Evolutionary conservation across 2,329 filamentous ascomycete species (phyloP).

Genomic region (Phoma sp.): DNA sequence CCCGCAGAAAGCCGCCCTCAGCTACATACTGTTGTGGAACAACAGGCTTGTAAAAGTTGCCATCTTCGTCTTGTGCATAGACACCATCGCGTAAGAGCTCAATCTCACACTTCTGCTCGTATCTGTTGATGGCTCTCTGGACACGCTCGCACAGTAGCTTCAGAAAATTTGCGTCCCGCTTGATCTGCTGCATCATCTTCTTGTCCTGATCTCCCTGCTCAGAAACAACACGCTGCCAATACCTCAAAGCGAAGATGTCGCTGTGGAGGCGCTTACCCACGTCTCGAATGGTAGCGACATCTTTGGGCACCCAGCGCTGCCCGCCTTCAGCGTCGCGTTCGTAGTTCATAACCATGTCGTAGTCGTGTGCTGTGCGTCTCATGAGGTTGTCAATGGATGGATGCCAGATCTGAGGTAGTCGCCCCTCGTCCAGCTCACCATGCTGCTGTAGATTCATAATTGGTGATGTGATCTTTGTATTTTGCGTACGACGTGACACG

Average conservation of each 20-base stretch:
- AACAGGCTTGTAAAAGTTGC: conserved; percentile 11
- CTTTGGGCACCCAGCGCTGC: conserved; percentile 22
- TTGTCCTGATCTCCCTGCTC: conserved; percentile 5
- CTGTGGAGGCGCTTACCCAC: conserved; percentile 19
- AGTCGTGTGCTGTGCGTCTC: conserved; percentile 24
- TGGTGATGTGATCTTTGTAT: not conserved
- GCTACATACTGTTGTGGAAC: not conserved
- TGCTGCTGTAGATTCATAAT: not conserved
- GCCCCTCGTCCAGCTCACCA: not conserved
- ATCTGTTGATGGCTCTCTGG: conserved; percentile 5
- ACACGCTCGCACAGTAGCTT: conserved; percentile 11
- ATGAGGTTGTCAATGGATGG: conserved; percentile 18
- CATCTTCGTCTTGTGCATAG: conserved; percentile 11
- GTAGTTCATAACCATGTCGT: conserved; percentile 29
- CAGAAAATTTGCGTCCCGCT: conserved; percentile 3
- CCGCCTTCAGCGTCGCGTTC: conserved; percentile 21
- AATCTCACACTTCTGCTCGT: conserved; percentile 12
- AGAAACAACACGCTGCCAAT: conserved; percentile 3
- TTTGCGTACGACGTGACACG: not conserved
- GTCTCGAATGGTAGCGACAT: conserved; percentile 17
- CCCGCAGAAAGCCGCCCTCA: not conserved
- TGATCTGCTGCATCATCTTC: conserved; percentile 6
- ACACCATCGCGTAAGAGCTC: conserved; percentile 7
- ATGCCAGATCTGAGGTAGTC: conserved; percentile 16
- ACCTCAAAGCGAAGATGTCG: conserved; percentile 13